Conservation (phyloP, 208 protist species). For the Trypanosoma caninum region DNA sequence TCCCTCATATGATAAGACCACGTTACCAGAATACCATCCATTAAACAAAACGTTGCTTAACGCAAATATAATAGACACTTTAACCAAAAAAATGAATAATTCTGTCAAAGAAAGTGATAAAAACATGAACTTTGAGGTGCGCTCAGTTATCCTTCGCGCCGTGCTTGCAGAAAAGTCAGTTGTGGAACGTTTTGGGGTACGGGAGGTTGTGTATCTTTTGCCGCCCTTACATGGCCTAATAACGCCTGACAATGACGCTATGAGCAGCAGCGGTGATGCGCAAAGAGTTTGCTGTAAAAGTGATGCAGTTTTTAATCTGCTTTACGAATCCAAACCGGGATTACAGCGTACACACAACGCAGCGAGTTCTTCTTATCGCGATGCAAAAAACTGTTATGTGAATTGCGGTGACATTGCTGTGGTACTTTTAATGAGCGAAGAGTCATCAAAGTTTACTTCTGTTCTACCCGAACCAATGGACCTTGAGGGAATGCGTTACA, state of each 20-base stretch:
- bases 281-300: conserved; percentile 5
- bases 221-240: conserved; percentile 41
- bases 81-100: not conserved
- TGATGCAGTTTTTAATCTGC: conserved; percentile 13
- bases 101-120: not conserved
- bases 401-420: conserved; percentile 82
- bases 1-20: not conserved
- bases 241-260: conserved; percentile 18
- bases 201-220: conserved; percentile 77
- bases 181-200: conserved; percentile 63
- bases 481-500: conserved; percentile 74
- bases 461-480: conserved; percentile 70
- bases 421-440: conserved; percentile 57
- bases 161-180: conserved; percentile 69
- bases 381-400: not conserved
- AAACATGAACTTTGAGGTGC: conserved; percentile 10
- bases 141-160: conserved; percentile 61
- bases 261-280: not conserved
- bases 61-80: too few relatives aligned
- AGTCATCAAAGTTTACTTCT: conserved; percentile 44
- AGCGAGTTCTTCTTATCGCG: not conserved
- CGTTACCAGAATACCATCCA: not conserved
- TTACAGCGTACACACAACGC: not conserved
- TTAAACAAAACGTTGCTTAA: too few relatives aligned
- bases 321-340: not conserved